phyloP scores from a whole-genome alignment of 139 green algal genomes.

The Coelastrella sp. region DNA sequence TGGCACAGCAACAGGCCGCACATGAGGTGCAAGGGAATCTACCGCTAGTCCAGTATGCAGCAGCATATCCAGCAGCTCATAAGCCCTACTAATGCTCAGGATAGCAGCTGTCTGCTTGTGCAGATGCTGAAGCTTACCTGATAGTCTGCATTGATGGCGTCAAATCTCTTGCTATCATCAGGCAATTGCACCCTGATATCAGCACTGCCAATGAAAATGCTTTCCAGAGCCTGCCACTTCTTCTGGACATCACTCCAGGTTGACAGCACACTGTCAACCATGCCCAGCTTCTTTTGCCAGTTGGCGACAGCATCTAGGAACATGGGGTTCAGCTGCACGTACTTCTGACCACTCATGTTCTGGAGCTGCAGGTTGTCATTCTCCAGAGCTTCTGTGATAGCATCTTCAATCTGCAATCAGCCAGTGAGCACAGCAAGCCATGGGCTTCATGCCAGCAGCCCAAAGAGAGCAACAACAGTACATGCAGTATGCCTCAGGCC shows the following conservation, averaged over 20 bases:
- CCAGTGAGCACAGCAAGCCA: background rate
- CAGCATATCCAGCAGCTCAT: too few species aligned
- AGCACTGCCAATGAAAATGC: constrained; percentile 90
- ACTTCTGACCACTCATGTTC: constrained; percentile 89
- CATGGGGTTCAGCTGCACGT: constrained; percentile 91
- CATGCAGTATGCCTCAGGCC: too few species aligned
- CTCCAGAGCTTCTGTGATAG: constrained; percentile 87
- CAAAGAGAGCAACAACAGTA: too few species aligned
- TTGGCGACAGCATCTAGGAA: constrained; percentile 87
- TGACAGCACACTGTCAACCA: constrained; percentile 83
- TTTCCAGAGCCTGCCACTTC: constrained; percentile 94
- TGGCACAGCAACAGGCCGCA: too few species aligned
- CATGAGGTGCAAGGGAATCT: too few species aligned
- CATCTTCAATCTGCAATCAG: constrained; percentile 71
- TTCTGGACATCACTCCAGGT: constrained; percentile 92
- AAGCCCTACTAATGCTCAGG: too few species aligned
- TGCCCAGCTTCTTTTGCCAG: constrained; percentile 92
- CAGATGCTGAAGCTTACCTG: constrained; percentile 53
- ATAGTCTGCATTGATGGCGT: constrained; percentile 87
- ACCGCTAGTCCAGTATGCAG: too few species aligned
- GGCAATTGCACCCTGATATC: constrained; percentile 95
- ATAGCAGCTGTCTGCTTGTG: background rate
- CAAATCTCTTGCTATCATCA: constrained; percentile 91
- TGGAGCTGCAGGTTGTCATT: constrained; percentile 93
- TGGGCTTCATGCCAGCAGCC: too few species aligned